phyloP scores from a whole-genome alignment of 331 rosid genomes.

The Erythrophleum ivorense region DNA sequence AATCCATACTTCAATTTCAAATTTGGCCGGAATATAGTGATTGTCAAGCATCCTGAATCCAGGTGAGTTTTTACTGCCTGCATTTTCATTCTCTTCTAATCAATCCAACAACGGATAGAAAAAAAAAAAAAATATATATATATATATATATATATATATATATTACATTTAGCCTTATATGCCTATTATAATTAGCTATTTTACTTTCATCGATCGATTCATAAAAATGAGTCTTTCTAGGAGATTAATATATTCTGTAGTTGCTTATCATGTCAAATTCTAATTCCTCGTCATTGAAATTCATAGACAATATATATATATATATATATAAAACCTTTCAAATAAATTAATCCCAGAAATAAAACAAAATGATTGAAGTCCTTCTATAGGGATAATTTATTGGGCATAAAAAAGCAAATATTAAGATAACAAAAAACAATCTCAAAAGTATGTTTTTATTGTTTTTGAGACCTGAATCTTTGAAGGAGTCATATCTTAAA shows the following conservation, averaged over 20 bases:
- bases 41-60: neutral
- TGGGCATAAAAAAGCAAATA: no score
- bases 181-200: neutral
- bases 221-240: neutral
- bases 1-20: neutral
- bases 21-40: neutral
- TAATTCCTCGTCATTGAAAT: neutral
- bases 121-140: no score
- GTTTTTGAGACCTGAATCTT: no score
- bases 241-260: neutral
- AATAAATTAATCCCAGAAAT: no score
- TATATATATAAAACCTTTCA: no score
- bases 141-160: no score
- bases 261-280: neutral
- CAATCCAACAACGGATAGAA: neutral
- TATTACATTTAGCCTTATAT: neutral
- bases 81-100: neutral
- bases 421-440: no score
- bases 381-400: no score
- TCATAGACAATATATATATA: neutral
- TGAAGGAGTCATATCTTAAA: no score
- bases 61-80: constrained; percentile 5
- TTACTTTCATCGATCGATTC: neutral
- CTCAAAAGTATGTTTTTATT: no score
- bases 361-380: no score